phyloP scores from a whole-genome alignment of 768 basidiomycete genomes.

The Mycena belliarum region DNA sequence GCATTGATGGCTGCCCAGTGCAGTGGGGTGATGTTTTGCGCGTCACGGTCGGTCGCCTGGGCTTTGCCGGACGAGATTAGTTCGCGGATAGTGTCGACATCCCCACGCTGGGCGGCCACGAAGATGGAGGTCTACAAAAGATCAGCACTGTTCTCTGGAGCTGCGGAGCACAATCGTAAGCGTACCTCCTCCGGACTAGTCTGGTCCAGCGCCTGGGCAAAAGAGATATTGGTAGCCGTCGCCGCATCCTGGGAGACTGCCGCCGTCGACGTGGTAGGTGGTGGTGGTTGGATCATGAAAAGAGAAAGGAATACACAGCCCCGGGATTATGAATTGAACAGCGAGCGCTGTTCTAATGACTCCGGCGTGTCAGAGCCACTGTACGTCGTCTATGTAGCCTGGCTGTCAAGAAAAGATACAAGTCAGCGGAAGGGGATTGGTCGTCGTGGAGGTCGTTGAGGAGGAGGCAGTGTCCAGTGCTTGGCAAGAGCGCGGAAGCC shows the following conservation, averaged over 20 bases:
- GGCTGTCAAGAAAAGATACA: no score
- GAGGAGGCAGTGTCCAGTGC: no score
- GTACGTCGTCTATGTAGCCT: no score
- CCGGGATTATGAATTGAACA: no score
- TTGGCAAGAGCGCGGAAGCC: no score
- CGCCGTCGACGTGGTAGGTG: constrained; percentile 12
- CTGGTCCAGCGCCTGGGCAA: constrained; percentile 16
- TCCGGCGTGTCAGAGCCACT: no score
- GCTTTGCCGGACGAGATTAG: constrained; percentile 74
- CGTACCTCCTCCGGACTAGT: constrained; percentile 19
- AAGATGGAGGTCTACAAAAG: constrained; percentile 63
- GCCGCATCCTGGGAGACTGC: constrained; percentile 15
- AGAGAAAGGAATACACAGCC: background rate
- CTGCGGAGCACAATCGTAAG: background rate
- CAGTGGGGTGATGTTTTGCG: constrained; percentile 90
- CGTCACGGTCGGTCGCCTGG: constrained; percentile 76
- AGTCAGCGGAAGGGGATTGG: no score
- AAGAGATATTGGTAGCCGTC: constrained; percentile 13
- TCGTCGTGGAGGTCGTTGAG: no score
- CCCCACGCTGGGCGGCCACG: constrained; percentile 85
- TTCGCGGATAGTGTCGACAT: constrained; percentile 60
- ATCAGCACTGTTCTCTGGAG: background rate
- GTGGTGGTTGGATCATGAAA: constrained; percentile 6
- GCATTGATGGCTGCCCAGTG: constrained; percentile 99
- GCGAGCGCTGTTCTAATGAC: no score